Evolutionary conservation across 2,329 filamentous ascomycete genomes (phyloP).

Genomic region (Pezizomycotina sp.): DNA sequence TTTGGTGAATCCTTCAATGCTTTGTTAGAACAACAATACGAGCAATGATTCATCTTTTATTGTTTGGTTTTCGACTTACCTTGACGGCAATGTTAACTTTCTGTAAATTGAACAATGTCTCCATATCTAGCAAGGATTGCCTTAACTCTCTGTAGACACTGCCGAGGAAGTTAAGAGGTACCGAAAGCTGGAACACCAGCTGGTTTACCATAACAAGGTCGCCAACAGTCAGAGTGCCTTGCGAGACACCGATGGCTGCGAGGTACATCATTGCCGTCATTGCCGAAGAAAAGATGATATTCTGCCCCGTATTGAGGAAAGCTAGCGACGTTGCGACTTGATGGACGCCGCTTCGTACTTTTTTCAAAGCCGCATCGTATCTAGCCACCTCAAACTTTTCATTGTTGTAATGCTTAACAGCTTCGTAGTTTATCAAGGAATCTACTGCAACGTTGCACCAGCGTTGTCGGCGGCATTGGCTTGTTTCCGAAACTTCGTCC

Average conservation of each 20-base stretch:
- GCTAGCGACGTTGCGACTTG: slow-evolving; percentile 90
- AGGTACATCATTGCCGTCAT: slow-evolving; percentile 97
- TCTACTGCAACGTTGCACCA: slow-evolving; percentile 92
- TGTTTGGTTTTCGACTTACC: slow-evolving; percentile 7
- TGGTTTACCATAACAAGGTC: slow-evolving; percentile 98
- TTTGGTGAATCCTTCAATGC: slow-evolving; percentile 44
- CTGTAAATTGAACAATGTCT: slow-evolving; percentile 91
- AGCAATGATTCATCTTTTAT: not conserved
- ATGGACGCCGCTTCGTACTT: slow-evolving; percentile 88
- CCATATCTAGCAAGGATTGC: slow-evolving; percentile 93
- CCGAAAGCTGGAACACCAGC: slow-evolving; percentile 91
- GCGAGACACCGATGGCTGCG: slow-evolving; percentile 73
- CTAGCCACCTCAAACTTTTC: slow-evolving; percentile 83
- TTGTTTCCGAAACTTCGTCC: slow-evolving; percentile 87
- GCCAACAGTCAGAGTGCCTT: slow-evolving; percentile 68
- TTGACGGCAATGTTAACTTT: slow-evolving; percentile 83
- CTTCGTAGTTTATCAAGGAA: slow-evolving; percentile 95
- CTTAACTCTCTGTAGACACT: slow-evolving; percentile 91
- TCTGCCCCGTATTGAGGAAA: slow-evolving; percentile 86
- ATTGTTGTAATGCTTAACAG: slow-evolving; percentile 99
- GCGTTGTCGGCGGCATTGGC: slow-evolving; percentile 94
- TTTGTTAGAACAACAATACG: not conserved
- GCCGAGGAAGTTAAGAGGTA: slow-evolving; percentile 94
- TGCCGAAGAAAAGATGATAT: slow-evolving; percentile 88
- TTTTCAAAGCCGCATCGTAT: slow-evolving; percentile 70